Evolutionary conservation across 768 basidiomycete genomes (phyloP).

Genomic region (Pisolithus sp.): DNA sequence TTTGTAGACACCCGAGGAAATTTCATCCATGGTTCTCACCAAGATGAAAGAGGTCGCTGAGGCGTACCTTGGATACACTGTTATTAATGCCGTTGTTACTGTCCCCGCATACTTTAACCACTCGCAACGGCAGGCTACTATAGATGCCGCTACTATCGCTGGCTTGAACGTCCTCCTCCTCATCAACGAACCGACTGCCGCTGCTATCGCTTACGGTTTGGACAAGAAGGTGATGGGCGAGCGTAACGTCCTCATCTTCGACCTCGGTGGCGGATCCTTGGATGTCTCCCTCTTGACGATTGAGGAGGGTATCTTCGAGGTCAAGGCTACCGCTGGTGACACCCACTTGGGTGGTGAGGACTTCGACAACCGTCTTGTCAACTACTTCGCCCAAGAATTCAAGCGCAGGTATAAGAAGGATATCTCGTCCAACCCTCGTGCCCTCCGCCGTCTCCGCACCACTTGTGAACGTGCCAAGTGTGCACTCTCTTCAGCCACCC

Average conservation of each 20-base stretch:
- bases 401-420: no score
- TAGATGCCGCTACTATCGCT: slow-evolving; percentile 41
- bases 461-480: no score
- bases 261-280: slow-evolving; percentile 49
- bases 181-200: slow-evolving; percentile 46
- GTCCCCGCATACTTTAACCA: slow-evolving; percentile 73
- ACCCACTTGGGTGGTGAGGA: no score
- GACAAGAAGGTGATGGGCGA: slow-evolving; percentile 32
- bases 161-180: slow-evolving; percentile 42
- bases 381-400: no score
- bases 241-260: slow-evolving; percentile 63
- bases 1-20: slow-evolving; percentile 58
- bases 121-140: slow-evolving; percentile 42
- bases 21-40: not conserved
- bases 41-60: slow-evolving; percentile 40
- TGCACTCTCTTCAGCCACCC: no score
- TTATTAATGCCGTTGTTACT: slow-evolving; percentile 74
- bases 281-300: no score
- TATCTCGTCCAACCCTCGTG: no score
- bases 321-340: no score
- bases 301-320: no score
- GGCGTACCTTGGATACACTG: slow-evolving; percentile 51
- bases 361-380: no score
- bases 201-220: slow-evolving; percentile 43
- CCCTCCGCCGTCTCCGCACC: no score